Base-by-base conservation (phyloP, 768 basidiomycete species). In the Podaxis rugospora region DNA sequence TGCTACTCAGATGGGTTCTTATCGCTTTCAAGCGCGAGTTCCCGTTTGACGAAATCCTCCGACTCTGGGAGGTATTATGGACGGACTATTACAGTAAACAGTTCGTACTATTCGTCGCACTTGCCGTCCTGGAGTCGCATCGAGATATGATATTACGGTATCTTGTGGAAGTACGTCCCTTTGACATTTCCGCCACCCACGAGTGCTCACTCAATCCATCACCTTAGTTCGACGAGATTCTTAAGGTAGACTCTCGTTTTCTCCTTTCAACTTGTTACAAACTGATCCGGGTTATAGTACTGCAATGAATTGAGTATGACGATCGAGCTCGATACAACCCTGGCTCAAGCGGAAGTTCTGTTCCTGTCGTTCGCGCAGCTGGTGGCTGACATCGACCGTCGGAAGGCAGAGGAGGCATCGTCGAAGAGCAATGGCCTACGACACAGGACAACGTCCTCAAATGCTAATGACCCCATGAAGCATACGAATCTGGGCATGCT, bases 21-120 rank as follows among this genome's bases (percentile, higher is more conserved):
- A 97, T 98, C 64, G 78, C 89, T 0, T 98, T 97, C 82, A 98
- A 99, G 75, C 90, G 97, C 61, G 97, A 99, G 74, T 98, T 98
- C 72, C 77, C 89, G 3, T 98, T 98, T 73, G 84, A 92, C 35
- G 92, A 97, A 55, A 91, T 98, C 40, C 78, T 96, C 47, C 80
- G 84, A 5, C 75, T 98, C 7, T 99, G 97, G 97, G 97, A 99
- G 72, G 89, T 93, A 16, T 75, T 94, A 18, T 95, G 92, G 92
- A 92, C 93, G 9, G 87, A 95, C 67, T 92, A 92, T 71, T 95
- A 95, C 74, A 92, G 89, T 72, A 85, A 84, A 32, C 77, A 86
- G 18, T 97, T 98, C 66, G 84, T 93, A n/a, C 83, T 98, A 3
- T 98, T 99, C 69, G 82, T 98, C 9, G 95, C 97, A 0, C 80